Percentiles rank a stretch among this genome's conserved stretches.
These are phyloP conservation scores for Pleurotus cornucopiae DNA, from an alignment of 768 basidiomycete species.

Conservation along the genomic window DNA sequence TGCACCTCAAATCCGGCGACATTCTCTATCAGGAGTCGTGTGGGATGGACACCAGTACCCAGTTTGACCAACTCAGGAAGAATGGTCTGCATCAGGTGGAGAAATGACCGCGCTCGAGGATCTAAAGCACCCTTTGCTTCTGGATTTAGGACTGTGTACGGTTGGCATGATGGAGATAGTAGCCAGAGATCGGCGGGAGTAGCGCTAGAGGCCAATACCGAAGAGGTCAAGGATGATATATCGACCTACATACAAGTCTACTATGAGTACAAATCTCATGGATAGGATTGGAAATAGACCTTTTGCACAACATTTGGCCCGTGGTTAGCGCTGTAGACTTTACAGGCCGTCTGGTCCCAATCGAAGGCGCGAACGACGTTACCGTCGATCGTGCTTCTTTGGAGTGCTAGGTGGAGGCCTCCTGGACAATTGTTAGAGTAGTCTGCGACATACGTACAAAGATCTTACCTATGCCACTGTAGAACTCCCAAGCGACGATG, in stretches of 20 bases:
- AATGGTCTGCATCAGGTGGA: slow-evolving; percentile 61
- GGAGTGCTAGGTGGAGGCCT: slow-evolving; percentile 67
- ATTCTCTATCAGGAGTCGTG: slow-evolving; percentile 68
- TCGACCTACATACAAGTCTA: slow-evolving; percentile 37
- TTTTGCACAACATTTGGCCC: slow-evolving; percentile 43
- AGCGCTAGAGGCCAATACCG: slow-evolving; percentile 29
- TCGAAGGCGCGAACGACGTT: slow-evolving; percentile 68
- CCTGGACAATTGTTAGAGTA: slow-evolving; percentile 33
- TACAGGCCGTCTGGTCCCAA: slow-evolving; percentile 74
- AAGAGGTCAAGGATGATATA: slow-evolving; percentile 53
- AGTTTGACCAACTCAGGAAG: slow-evolving; percentile 50
- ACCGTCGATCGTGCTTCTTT: slow-evolving; percentile 42
- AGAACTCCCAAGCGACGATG: slow-evolving; percentile 55
- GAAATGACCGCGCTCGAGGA: slow-evolving; percentile 72
- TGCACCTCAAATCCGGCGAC: slow-evolving; percentile 81
- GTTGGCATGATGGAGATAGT: slow-evolving; percentile 79
- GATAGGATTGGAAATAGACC: slow-evolving; percentile 25
- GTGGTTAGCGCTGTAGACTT: slow-evolving; percentile 65
- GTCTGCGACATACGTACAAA: background rate
- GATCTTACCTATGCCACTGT: slow-evolving; percentile 69
- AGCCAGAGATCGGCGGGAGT: slow-evolving; percentile 67
- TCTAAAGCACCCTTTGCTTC: slow-evolving; percentile 66
- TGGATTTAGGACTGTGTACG: slow-evolving; percentile 77
- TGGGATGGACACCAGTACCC: slow-evolving; percentile 41
- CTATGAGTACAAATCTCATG: no score